phyloP scores from a whole-genome alignment of 495 filamentous ascomycete genomes.

The Penicillium bialowiezense region DNA sequence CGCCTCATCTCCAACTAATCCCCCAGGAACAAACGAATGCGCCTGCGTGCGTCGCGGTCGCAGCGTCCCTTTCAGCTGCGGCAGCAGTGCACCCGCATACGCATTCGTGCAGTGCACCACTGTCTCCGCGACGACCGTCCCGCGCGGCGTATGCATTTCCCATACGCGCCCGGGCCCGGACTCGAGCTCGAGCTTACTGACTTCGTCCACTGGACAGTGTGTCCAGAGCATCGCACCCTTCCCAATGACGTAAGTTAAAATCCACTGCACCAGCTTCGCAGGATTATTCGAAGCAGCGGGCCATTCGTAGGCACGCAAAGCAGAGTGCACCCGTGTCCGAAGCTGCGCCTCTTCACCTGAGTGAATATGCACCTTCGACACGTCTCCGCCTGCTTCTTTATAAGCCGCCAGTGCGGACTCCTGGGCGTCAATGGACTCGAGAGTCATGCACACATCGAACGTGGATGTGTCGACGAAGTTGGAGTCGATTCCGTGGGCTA shows the following conservation, averaged over 20 bases:
- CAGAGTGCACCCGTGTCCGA: neutral
- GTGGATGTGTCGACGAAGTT: constrained; percentile 9
- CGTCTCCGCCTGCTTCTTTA: constrained; percentile 10
- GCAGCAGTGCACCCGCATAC: constrained; percentile 6
- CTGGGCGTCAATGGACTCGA: neutral
- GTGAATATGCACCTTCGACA: constrained; percentile 3
- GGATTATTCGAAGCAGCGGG: constrained; percentile 11
- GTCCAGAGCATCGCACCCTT: constrained; percentile 13
- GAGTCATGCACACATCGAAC: constrained; percentile 4
- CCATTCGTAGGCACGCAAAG: constrained; percentile 9
- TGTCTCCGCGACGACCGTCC: constrained; percentile 2
- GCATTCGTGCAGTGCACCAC: constrained; percentile 14
- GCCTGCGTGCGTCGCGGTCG: constrained; percentile 8
- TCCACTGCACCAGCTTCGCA: constrained; percentile 13
- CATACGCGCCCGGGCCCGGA: neutral
- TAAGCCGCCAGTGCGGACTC: neutral
- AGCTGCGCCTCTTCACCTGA: constrained; percentile 5
- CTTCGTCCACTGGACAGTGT: constrained; percentile 8
- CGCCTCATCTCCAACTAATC: neutral
- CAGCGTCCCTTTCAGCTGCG: constrained; percentile 4
- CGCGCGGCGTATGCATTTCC: constrained; percentile 10
- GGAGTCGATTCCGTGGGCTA: constrained; percentile 2
- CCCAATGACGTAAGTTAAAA: constrained; percentile 8
- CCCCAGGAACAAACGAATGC: constrained; percentile 7
- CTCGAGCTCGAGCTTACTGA: neutral